Evolutionary conservation across 495 filamentous ascomycete genomes (phyloP).

Genomic region (Letharia lupina): DNA sequence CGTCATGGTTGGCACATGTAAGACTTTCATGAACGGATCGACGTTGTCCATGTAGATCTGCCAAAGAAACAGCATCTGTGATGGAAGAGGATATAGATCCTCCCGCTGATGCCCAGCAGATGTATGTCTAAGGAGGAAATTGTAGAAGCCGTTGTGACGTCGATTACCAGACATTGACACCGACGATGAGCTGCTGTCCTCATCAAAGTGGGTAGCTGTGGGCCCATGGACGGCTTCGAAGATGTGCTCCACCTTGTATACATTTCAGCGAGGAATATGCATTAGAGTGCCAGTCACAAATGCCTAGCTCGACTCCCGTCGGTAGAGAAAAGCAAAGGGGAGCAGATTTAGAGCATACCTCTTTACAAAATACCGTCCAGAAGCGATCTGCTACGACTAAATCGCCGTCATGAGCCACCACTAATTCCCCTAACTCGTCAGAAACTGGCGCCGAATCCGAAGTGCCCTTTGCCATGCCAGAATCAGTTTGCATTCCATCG

Average conservation of each 20-base stretch:
- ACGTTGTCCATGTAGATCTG: slow-evolving; percentile 24
- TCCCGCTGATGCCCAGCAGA: slow-evolving; percentile 13
- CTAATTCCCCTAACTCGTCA: neutral
- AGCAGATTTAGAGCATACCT: slow-evolving; percentile 9
- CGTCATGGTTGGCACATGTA: slow-evolving; percentile 24
- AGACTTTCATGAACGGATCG: slow-evolving; percentile 26
- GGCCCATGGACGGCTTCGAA: slow-evolving; percentile 19
- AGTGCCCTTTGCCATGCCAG: neutral
- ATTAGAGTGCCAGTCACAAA: neutral
- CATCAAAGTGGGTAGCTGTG: slow-evolving; percentile 4
- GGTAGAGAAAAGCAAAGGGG: neutral
- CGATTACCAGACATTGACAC: slow-evolving; percentile 10
- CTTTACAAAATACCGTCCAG: slow-evolving; percentile 16
- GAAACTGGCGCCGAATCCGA: neutral
- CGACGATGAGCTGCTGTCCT: neutral
- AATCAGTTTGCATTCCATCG: neutral
- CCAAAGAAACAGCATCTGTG: slow-evolving; percentile 18
- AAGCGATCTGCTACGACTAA: slow-evolving; percentile 11
- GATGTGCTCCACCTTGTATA: slow-evolving; percentile 15
- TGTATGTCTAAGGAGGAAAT: slow-evolving; percentile 10
- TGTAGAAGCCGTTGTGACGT: slow-evolving; percentile 5
- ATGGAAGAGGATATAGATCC: slow-evolving; percentile 42
- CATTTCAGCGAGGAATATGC: neutral
- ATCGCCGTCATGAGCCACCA: slow-evolving; percentile 4
- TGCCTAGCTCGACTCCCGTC: neutral